Evolutionary conservation across 495 filamentous ascomycete species (phyloP).

Genomic region (Neurospora sp.): DNA sequence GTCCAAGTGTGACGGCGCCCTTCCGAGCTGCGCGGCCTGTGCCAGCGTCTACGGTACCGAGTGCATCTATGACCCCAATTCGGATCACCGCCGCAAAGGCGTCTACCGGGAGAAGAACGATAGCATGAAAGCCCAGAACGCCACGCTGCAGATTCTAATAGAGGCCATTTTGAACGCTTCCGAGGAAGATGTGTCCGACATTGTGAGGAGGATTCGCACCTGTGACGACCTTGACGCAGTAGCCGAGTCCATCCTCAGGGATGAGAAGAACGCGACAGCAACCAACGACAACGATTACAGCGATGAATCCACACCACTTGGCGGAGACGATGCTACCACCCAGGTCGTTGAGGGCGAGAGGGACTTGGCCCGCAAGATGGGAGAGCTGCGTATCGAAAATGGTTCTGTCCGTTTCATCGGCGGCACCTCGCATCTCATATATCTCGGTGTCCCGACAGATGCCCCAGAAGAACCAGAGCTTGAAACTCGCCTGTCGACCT

Average conservation of each 20-base stretch:
- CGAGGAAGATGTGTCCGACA: slow-evolving; percentile 68
- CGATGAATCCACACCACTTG: slow-evolving; percentile 7
- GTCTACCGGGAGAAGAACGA: slow-evolving; percentile 95
- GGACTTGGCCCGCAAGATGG: slow-evolving; percentile 86
- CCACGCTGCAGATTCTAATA: slow-evolving; percentile 82
- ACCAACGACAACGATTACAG: slow-evolving; percentile 35
- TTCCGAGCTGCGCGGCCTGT: slow-evolving; percentile 88
- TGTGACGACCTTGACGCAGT: slow-evolving; percentile 89
- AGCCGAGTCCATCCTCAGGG: slow-evolving; percentile 64
- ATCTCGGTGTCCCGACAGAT: slow-evolving; percentile 49
- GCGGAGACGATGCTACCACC: slow-evolving; percentile 27
- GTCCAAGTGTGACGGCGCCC: slow-evolving; percentile 91
- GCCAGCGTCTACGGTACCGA: slow-evolving; percentile 89
- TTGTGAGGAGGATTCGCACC: slow-evolving; percentile 79
- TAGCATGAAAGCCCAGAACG: slow-evolving; percentile 73
- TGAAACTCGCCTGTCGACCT: slow-evolving; percentile 30
- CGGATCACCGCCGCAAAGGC: slow-evolving; percentile 90
- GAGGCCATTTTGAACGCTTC: slow-evolving; percentile 87
- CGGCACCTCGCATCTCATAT: slow-evolving; percentile 89
- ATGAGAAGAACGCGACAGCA: slow-evolving; percentile 34
- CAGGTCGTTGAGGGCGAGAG: slow-evolving; percentile 63
- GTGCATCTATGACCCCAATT: slow-evolving; percentile 90
- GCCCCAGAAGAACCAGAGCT: slow-evolving; percentile 38
- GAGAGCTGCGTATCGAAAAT: slow-evolving; percentile 76
- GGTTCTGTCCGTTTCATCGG: slow-evolving; percentile 89